These are phyloP conservation scores for Saraca asoca DNA, from an alignment of 331 rosid genomes.

Conservation along the genomic window DNA sequence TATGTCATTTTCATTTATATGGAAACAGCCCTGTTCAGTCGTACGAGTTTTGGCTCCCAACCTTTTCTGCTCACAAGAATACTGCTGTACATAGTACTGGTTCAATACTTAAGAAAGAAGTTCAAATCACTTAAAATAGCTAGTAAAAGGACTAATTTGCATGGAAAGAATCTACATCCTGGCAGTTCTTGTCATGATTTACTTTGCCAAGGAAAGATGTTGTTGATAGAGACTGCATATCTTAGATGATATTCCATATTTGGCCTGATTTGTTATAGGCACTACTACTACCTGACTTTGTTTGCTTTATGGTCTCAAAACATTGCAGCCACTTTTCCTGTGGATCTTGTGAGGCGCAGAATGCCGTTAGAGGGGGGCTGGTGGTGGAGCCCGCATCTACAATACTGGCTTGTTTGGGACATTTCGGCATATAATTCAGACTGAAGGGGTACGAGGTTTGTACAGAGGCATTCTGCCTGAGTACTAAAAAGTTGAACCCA, in stretches of 20 bases:
- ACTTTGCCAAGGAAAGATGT: neutral
- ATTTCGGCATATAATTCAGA: conserved; percentile 58
- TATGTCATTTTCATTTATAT: too few species aligned
- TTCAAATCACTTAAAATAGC: too few species aligned
- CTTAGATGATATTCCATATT: neutral
- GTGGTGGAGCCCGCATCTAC: conserved; percentile 69
- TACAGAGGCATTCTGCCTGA: conserved; percentile 86
- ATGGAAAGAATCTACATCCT: too few species aligned
- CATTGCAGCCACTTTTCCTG: conserved; percentile 71
- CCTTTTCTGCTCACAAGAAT: too few species aligned
- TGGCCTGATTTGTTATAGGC: neutral
- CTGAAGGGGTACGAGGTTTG: conserved; percentile 70
- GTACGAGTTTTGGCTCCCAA: too few species aligned
- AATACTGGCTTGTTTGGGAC: conserved; percentile 67
- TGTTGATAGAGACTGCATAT: neutral
- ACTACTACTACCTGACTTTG: neutral
- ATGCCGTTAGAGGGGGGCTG: conserved; percentile 82
- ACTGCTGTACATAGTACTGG: too few species aligned
- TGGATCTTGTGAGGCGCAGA: conserved; percentile 86
- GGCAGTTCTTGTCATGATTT: neutral
- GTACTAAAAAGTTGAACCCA: conserved; percentile 82
- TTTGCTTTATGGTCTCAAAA: conserved; percentile 27
- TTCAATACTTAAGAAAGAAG: too few species aligned
- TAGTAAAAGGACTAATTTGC: too few species aligned
- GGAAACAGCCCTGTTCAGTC: too few species aligned